Evolutionary conservation across 208 protist genomes (phyloP), one percentile per base, ranked within the genome.

Genomic region (Angomonas deanei): DNA sequence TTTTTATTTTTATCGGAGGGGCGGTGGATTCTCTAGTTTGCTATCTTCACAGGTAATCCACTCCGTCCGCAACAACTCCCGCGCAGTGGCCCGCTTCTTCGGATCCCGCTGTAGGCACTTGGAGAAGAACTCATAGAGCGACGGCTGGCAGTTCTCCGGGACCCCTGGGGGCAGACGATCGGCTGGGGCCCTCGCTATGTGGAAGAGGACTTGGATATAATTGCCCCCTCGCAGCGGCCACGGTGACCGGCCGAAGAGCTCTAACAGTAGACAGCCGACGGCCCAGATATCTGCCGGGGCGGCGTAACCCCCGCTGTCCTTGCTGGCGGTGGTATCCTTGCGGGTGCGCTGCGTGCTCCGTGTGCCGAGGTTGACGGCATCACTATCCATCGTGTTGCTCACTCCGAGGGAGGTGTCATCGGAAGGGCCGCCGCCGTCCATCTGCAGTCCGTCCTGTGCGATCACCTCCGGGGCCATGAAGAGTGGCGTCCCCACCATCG

Each of bases 401-500:
- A 27, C 31, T 6, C 33, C 27, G 4, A n/a, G 26, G 48, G 2
- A n/a, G 33, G 1, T 34, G 19, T 19, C 24, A 11, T 24, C 31
- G 11, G 27, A 23, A 2, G 28, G 27, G 49, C 49, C 36, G 38
- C 57, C 42, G 3, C 26, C 28, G 21, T 48, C 49, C 10, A 24
- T 39, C 17, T 59, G 34, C 33, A 33, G 26, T 3, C 52, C 13
- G 47, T 75, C 69, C 53, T 70, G 53, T n/a, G 61, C 66, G 31
- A 94, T 80, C 61, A 94, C 85, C 68, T 94, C 88, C 32, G 88
- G 88, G 1, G 88, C 88, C 88, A 94, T 94, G 67, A 93, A 94
- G 64, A 91, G 68, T 48, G 85, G 85, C 24, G 85, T 88, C 31
- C 86, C 88, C 0, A 91, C 82, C 78, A 94, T 84, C 39, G 86